A percentile compares a stretch with the other conserved stretches of the same genome.
phyloP scores from a whole-genome alignment of 345 rosid species.

The Arabis alpina region DNA sequence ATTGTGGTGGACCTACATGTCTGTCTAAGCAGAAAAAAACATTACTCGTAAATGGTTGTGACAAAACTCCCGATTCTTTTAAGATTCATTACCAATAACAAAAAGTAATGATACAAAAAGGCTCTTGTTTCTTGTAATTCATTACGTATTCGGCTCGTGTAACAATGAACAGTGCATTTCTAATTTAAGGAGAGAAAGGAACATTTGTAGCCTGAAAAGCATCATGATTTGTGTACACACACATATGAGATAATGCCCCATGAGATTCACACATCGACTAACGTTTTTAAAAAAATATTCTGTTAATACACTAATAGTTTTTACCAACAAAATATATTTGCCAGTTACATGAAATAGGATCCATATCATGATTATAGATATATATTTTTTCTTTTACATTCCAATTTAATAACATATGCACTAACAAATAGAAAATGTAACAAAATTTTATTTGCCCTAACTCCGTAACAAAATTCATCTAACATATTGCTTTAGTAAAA shows the following conservation, averaged over 20 bases:
- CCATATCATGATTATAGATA: no score
- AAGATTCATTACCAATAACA: conserved; percentile 20
- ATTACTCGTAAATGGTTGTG: conserved; percentile 17
- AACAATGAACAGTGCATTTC: conserved; percentile 35
- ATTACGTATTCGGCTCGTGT: conserved; percentile 31
- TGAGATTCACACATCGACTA: neutral
- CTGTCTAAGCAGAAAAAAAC: conserved; percentile 3
- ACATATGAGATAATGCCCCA: conserved; percentile 3
- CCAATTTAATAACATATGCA: no score
- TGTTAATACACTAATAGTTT: no score
- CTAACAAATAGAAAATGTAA: no score
- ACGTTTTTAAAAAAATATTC: no score
- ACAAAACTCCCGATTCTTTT: conserved; percentile 26
- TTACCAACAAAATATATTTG: no score
- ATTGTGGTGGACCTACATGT: conserved; percentile 11
- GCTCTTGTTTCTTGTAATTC: conserved; percentile 28
- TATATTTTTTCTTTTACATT: no score
- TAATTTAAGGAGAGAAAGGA: conserved; percentile 27
- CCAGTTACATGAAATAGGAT: no score
- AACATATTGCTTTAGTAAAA: no score
- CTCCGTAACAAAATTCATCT: no score
- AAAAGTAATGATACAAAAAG: neutral
- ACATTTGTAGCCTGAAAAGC: conserved; percentile 24
- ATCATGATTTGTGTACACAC: conserved; percentile 30
- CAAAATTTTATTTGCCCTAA: no score